Evolutionary conservation across 495 filamentous ascomycete genomes (phyloP), one percentile per base, ranked within the genome.

Genomic region (Evernia prunastri): DNA sequence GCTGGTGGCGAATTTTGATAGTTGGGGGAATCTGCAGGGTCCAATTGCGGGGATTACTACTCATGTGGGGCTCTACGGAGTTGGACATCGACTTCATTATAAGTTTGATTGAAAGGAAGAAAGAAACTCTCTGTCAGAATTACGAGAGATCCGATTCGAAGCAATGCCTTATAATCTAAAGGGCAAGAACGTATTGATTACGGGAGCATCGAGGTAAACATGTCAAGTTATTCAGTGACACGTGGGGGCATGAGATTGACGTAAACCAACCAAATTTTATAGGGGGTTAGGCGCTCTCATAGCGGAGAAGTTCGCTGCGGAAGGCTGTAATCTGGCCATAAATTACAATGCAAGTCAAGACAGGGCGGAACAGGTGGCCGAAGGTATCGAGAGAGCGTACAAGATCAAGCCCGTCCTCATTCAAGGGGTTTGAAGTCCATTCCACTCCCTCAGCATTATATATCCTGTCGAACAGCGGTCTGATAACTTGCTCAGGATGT

Each of bases 221-320:
- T 6, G 17, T 66, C 9, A 27, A 27, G 20, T 29, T 27, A 23
- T 13, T 6, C n/a, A 35, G 42, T 36, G 36, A 27, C 23, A 15
- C 17, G 53, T 49, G 27, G 27, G 43, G 51, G 25, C 23, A 23
- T 33, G 39, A 31, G 8, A n/a, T 29, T 56, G 31, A 61, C 36
- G 17, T 56, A 23, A 33, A 56, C 56, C 47, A 29, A 37, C 61
- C 61, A 20, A n/a, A 31, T 31, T 15, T 13, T 49, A 60, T 63
- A 87, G 85, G 68, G 87, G 88, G 17, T 78, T 90, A 6, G 88
- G 88, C 27, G 87, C 85, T 53, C 61, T 84, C 12, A 77, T 89
- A 5, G 80, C 77, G 37, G 74, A 81, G 43, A 87, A 86, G 43
- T 90, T 90, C 70, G 88, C 87, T 9, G 73, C 77, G 11, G 81